These are phyloP conservation scores for Centella asiatica DNA, from an alignment of 129 eudicot genomes.

Conservation along the genomic window DNA sequence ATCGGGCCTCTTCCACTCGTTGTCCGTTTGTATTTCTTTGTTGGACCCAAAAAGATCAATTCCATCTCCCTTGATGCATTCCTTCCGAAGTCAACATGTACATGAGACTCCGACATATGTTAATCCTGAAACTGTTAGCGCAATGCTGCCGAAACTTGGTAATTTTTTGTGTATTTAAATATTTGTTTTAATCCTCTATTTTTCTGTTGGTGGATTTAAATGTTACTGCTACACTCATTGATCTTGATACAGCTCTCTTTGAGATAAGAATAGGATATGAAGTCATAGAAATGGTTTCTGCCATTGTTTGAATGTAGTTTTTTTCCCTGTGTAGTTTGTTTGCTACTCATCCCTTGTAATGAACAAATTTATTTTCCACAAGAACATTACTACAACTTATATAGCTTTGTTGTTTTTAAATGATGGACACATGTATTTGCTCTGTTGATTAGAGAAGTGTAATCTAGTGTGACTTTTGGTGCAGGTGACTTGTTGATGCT, in stretches of 20 bases:
- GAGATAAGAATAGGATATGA: background rate
- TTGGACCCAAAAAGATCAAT: slow-evolving; percentile 76
- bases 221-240: background rate
- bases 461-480: slow-evolving; percentile 2
- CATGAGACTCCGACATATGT: slow-evolving; percentile 62
- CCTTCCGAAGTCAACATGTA: slow-evolving; percentile 66
- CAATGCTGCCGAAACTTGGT: slow-evolving; percentile 92
- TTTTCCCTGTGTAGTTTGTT: no score
- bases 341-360: no score
- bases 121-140: slow-evolving; percentile 68
- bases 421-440: background rate
- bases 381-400: background rate
- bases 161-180: slow-evolving; percentile 7
- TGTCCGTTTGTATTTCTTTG: slow-evolving; percentile 78
- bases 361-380: background rate
- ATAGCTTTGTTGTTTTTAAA: background rate
- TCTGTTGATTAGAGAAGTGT: background rate
- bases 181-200: background rate
- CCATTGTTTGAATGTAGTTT: no score
- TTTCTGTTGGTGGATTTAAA: background rate
- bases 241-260: background rate
- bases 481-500: slow-evolving; percentile 67
- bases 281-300: background rate
- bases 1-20: slow-evolving; percentile 74
- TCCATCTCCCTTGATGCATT: slow-evolving; percentile 50